A percentile compares a stretch with the other conserved stretches of the same genome.
Conservation (phyloP, 805 yeast genomes). For the Barnettozyma californica region DNA sequence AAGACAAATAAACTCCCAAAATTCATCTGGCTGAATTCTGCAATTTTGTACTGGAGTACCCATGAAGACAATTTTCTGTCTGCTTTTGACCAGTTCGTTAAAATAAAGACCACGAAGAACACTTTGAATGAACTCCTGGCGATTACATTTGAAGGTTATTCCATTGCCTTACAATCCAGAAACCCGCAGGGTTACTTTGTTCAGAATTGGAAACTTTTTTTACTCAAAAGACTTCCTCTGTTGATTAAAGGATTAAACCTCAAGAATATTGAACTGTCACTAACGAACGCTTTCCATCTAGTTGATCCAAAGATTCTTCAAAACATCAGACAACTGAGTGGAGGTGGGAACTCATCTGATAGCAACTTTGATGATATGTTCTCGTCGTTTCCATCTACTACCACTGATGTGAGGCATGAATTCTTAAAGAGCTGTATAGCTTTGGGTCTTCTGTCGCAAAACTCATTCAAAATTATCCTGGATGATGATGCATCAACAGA, state of each 20-base stretch:
- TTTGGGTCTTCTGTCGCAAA: conserved; percentile 32
- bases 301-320: conserved; percentile 34
- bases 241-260: conserved; percentile 31
- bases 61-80: conserved; percentile 27
- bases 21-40: conserved; percentile 33
- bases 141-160: conserved; percentile 39
- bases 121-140: conserved; percentile 36
- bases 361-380: conserved; percentile 41
- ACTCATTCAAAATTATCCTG: conserved; percentile 29
- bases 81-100: conserved; percentile 30
- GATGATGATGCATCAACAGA: conserved; percentile 37
- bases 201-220: conserved; percentile 40
- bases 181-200: conserved; percentile 29
- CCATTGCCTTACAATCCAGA: conserved; percentile 32
- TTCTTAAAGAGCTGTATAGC: conserved; percentile 41
- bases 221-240: conserved; percentile 42
- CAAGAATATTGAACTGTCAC: conserved; percentile 23
- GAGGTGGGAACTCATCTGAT: conserved; percentile 13
- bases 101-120: conserved; percentile 23
- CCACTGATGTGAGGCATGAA: conserved; percentile 45
- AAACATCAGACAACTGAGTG: conserved; percentile 17
- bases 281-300: conserved; percentile 25
- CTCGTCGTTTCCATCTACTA: conserved; percentile 43
- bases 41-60: conserved; percentile 31
- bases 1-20: conserved; percentile 22